phyloP scores from a whole-genome alignment of 495 filamentous ascomycete species.

The Penicillium psychrofluorescens region DNA sequence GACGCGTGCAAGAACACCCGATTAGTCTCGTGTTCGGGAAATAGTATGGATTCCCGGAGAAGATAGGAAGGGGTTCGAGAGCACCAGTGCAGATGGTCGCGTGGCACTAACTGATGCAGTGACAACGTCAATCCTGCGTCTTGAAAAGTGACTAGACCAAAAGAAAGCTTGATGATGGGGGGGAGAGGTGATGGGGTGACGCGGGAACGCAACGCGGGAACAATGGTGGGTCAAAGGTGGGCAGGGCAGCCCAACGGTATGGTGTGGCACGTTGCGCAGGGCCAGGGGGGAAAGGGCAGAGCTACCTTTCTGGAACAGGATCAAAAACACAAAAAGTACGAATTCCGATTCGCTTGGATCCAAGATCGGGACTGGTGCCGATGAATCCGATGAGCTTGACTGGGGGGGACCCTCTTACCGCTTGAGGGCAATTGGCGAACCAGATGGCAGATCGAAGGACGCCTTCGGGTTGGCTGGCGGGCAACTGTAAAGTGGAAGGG shows the following conservation, averaged over 20 bases:
- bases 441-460: conserved; percentile 26
- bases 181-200: conserved; percentile 4
- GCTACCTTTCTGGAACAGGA: conserved; percentile 13
- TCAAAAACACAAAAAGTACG: too few species aligned
- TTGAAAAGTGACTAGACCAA: conserved; percentile 12
- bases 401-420: conserved; percentile 9
- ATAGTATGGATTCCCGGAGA: conserved; percentile 9
- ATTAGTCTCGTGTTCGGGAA: conserved; percentile 16
- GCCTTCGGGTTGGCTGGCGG: conserved; percentile 15
- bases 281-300: conserved; percentile 7
- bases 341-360: conserved; percentile 23
- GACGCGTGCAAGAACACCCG: conserved; percentile 23
- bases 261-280: conserved; percentile 25
- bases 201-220: conserved; percentile 29
- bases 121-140: conserved; percentile 25
- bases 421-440: conserved; percentile 37
- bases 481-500: conserved; percentile 9
- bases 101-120: conserved; percentile 15
- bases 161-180: conserved; percentile 6
- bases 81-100: conserved; percentile 7
- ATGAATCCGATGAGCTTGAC: too few species aligned
- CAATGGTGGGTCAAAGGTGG: conserved; percentile 29
- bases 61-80: conserved; percentile 4
- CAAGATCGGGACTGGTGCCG: conserved; percentile 9
- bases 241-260: conserved; percentile 16